Conservation (phyloP, 805 yeast species). For the Debaryomyces prosopidis region DNA sequence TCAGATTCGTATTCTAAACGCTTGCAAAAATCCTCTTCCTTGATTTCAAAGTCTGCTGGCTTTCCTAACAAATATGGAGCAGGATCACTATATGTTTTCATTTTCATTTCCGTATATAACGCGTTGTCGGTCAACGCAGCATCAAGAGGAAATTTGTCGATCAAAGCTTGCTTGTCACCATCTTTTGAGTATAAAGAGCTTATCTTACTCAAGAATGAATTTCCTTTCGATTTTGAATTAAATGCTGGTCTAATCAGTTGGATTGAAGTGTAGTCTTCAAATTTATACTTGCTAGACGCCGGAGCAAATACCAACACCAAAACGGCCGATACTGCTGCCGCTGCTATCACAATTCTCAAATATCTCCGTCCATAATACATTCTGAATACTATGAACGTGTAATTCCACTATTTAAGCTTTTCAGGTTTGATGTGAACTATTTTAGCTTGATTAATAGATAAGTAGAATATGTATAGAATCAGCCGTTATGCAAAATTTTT, state of each 20-base stretch:
- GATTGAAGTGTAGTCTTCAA: too few species aligned
- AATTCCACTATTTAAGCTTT: too few species aligned
- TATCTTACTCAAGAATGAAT: neutral
- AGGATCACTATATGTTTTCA: conserved; percentile 20
- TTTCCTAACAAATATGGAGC: conserved; percentile 5
- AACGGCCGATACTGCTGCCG: conserved; percentile 5
- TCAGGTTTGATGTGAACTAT: too few species aligned
- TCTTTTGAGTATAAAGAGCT: conserved; percentile 1
- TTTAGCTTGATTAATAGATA: too few species aligned
- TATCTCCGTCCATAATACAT: conserved; percentile 8
- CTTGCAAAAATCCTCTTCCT: conserved; percentile 13
- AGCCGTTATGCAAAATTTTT: too few species aligned
- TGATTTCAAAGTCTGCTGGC: conserved; percentile 9
- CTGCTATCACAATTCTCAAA: conserved; percentile 9
- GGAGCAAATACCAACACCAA: conserved; percentile 1
- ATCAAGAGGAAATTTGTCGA: conserved; percentile 8
- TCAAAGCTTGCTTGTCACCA: neutral
- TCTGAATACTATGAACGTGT: neutral
- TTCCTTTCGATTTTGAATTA: neutral
- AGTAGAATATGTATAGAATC: too few species aligned
- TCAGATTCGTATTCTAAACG: conserved; percentile 10
- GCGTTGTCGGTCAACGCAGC: neutral
- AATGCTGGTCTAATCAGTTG: too few species aligned
- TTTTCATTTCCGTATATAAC: conserved; percentile 1
- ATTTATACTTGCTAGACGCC: neutral